Evolutionary conservation across 1,284 basidiomycete genomes (phyloP).

Genomic region (Trametes hirsuta): DNA sequence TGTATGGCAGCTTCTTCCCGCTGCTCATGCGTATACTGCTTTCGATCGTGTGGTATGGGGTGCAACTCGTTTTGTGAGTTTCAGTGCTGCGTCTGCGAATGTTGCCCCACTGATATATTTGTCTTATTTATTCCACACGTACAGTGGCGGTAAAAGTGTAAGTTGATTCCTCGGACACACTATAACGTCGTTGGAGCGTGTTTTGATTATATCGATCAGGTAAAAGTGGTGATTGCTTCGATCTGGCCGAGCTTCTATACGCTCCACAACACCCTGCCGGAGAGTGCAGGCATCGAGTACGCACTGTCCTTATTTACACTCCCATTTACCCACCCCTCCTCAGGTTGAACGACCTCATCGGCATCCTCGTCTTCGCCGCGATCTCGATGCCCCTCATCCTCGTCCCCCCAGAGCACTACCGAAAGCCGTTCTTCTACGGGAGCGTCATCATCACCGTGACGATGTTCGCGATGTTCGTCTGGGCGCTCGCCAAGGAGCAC

Average conservation of each 20-base stretch:
- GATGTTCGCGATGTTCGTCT: conserved; percentile 25
- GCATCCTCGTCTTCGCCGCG: conserved; percentile 18
- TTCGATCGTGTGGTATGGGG: conserved; percentile 28
- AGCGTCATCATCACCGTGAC: conserved; percentile 26
- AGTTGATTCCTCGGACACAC: background rate
- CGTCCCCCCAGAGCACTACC: conserved; percentile 24
- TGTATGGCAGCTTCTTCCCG: conserved; percentile 30
- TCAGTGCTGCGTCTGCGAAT: background rate
- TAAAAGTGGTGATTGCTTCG: conserved; percentile 21
- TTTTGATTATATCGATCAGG: conserved; percentile 1
- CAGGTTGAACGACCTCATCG: conserved; percentile 22
- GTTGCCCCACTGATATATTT: background rate
- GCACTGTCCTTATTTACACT: background rate
- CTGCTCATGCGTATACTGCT: conserved; percentile 27
- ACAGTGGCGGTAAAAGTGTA: conserved; percentile 21
- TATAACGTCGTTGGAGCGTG: too few relatives aligned
- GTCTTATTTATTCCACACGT: background rate
- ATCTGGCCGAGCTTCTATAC: conserved; percentile 24
- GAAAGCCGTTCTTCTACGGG: conserved; percentile 24
- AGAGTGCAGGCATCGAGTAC: conserved; percentile 19
- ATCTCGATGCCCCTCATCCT: conserved; percentile 24
- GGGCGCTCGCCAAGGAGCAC: conserved; percentile 25
- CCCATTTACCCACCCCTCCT: background rate
- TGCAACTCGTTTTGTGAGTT: conserved; percentile 26
- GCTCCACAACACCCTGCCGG: conserved; percentile 16